Base-by-base conservation (phyloP, 179 eudicot species). In the Amaranthus tricolor region DNA sequence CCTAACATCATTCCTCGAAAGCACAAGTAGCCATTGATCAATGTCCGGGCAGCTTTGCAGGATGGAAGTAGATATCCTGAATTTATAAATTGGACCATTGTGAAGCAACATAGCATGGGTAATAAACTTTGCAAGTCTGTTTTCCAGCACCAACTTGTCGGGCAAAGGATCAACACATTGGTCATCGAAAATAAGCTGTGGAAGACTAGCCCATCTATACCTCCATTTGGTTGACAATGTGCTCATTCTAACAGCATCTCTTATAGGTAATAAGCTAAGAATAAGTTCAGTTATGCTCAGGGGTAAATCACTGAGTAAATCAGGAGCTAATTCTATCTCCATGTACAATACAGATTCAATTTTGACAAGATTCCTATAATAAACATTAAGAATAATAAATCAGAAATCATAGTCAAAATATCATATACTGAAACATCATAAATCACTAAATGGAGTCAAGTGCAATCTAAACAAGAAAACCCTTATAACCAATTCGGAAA, bases 1-100 rank as follows among this genome's bases (percentile, higher is more conserved):
- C 62, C 85, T 88, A 16, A 95, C 81, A 80, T 80, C 86, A 61
- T 80, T 89, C 74, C 98, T 85, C 4, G 98, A 93, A 64, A 95
- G 88, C 77, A 95, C 89, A 77, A 95, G 96, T 11, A 95, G 76
- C 99, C 99, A 95, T 72, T 93, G 98, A 85, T 93, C 96, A 62
- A 95, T 81, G 72, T 93, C 95, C 9, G 94, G 87, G 31, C 88
- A 89, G 73, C 86, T 80, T 77, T 85, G 93, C 76, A 91, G 81
- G 79, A 83, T 83, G 0, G 84, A 81, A 62, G 91, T 85, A 58
- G 84, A 83, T 21, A 91, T 71, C 73, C 77, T 84, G 78, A 95
- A 95, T 80, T 84, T 89, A 81, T 91, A 91, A 73, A 95, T 93
- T 2, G 98, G 98, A 68, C 98, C 99, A 61, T 88, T 85, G 77